Percentiles rank a stretch among this genome's conserved stretches.
These are phyloP conservation scores for Piper longum DNA, from an alignment of 164 flowering plant genomes.

Conservation along the genomic window DNA sequence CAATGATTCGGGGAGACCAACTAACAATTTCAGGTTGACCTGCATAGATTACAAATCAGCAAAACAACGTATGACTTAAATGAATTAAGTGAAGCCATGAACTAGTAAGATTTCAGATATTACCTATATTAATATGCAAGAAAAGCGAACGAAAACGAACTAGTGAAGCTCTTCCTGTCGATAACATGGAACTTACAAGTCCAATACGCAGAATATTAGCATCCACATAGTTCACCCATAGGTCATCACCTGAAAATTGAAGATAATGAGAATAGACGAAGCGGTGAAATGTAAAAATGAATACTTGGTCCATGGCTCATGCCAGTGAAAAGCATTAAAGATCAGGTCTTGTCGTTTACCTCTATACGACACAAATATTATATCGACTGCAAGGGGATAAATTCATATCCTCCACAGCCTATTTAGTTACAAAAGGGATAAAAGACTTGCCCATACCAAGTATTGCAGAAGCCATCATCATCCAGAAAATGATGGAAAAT, in stretches of 20 bases:
- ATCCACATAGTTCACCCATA: slow-evolving; percentile 57
- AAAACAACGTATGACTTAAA: not conserved
- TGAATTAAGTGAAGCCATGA: not conserved
- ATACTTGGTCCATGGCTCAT: too few species aligned
- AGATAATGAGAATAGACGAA: not conserved
- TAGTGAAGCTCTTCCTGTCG: not conserved
- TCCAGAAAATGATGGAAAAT: too few species aligned
- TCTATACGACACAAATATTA: too few species aligned
- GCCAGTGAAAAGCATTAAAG: too few species aligned
- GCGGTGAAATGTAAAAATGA: too few species aligned
- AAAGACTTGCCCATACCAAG: too few species aligned
- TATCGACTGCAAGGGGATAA: too few species aligned
- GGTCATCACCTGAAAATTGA: slow-evolving; percentile 28
- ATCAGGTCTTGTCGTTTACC: too few species aligned
- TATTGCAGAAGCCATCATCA: too few species aligned
- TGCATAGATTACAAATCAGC: slow-evolving; percentile 16
- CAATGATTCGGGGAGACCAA: slow-evolving; percentile 83
- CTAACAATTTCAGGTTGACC: slow-evolving; percentile 83
- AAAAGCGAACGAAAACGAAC: not conserved
- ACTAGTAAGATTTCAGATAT: not conserved
- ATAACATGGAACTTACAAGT: slow-evolving; percentile 32
- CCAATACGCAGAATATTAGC: slow-evolving; percentile 63
- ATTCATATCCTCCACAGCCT: too few species aligned
- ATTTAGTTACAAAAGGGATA: too few species aligned
- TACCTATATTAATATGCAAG: not conserved